phyloP scores from a whole-genome alignment of 1,284 basidiomycete genomes.

The Dichomitus squalens region DNA sequence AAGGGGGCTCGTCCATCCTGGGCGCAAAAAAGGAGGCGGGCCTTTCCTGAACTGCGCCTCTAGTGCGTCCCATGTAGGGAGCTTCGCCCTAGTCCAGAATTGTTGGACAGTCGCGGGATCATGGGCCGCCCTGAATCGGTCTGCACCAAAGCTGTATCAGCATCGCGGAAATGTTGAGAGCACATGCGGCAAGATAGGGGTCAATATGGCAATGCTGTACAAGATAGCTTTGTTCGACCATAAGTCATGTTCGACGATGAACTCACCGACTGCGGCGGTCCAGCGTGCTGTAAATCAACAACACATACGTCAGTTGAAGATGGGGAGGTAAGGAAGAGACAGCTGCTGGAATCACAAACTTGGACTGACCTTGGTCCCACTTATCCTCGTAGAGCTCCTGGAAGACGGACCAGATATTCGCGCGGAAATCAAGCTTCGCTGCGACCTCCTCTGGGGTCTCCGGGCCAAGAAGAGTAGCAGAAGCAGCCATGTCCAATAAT shows the following conservation, averaged over 20 bases:
- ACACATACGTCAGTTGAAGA: background rate
- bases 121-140: slow-evolving; percentile 29
- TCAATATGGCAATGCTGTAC: background rate
- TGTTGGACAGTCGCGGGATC: slow-evolving; percentile 28
- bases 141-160: slow-evolving; percentile 12
- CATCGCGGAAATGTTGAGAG: background rate
- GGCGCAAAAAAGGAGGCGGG: slow-evolving; percentile 35
- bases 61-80: slow-evolving; percentile 34
- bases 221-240: too few species aligned
- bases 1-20: slow-evolving; percentile 36
- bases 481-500: background rate
- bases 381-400: slow-evolving; percentile 35
- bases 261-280: slow-evolving; percentile 31
- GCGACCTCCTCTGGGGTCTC: slow-evolving; percentile 31
- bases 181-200: background rate
- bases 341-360: background rate
- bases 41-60: slow-evolving; percentile 35
- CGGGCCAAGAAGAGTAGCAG: background rate
- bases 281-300: slow-evolving; percentile 26
- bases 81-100: slow-evolving; percentile 31
- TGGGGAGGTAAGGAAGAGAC: background rate
- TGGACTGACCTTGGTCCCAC: slow-evolving; percentile 33
- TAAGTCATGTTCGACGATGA: slow-evolving; percentile 1
- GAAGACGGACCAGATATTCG: slow-evolving; percentile 33
- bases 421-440: slow-evolving; percentile 32